Conservation (phyloP, 2,329 filamentous ascomycete genomes). For the Botrytis deweyae region DNA sequence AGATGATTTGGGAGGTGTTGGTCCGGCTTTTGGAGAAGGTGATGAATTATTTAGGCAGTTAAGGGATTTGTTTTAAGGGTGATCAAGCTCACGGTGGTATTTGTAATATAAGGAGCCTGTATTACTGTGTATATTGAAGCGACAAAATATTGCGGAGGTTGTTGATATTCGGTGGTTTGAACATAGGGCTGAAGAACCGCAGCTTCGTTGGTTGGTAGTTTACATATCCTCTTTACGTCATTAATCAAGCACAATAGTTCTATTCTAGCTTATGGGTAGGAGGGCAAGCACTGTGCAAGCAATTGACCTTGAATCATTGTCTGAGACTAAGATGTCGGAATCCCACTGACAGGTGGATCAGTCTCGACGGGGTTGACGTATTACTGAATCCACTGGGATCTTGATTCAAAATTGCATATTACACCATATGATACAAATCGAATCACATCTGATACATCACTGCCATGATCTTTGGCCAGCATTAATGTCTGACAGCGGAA, state of each 20-base stretch:
- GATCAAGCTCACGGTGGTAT: not conserved
- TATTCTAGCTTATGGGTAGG: not conserved
- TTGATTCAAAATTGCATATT: not conserved
- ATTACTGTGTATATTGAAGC: not conserved
- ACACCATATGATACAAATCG: not conserved
- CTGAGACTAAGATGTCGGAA: not conserved
- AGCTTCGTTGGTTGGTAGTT: not conserved
- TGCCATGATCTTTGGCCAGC: not conserved
- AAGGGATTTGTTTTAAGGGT: conserved; percentile 37
- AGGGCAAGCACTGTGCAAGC: not conserved
- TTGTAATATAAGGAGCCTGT: not conserved
- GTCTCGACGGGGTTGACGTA: not conserved
- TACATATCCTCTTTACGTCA: not conserved
- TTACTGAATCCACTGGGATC: not conserved
- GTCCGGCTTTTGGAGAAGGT: conserved; percentile 38
- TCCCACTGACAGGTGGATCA: not conserved
- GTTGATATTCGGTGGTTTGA: not conserved
- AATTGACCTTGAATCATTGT: not conserved
- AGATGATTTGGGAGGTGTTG: conserved; percentile 18
- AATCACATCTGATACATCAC: not conserved
- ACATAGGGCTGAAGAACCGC: not conserved
- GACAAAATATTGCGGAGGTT: not conserved
- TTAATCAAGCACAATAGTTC: not conserved
- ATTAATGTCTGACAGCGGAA: not conserved
- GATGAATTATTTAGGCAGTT: conserved; percentile 40